Conservation (phyloP, 371 early-diverging fungal genomes). For the Lichtheimia ramosa region DNA sequence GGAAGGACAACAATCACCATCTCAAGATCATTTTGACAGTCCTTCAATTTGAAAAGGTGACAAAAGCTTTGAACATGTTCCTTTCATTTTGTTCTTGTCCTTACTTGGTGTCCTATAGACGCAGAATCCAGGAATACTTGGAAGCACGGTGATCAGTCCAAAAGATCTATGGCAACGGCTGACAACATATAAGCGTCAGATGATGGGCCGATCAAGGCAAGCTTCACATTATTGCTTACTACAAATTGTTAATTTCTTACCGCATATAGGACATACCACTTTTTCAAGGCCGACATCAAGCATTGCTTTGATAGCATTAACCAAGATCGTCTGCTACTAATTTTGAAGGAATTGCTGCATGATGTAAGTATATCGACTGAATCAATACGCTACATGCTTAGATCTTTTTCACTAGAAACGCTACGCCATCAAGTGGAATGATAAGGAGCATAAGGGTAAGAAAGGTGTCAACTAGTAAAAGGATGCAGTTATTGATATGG, state of each 20-base stretch:
- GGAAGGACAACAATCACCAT: constrained; percentile 11
- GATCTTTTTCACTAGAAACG: neutral
- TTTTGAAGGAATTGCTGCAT: constrained; percentile 52
- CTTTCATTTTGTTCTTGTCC: no score
- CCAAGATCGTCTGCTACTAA: constrained; percentile 60
- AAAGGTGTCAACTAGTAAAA: neutral
- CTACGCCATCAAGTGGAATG: neutral
- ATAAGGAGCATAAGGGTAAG: neutral
- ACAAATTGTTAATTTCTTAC: no score
- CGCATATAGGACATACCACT: constrained; percentile 49
- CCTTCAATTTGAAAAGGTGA: neutral
- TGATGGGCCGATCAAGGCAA: neutral
- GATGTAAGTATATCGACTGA: constrained; percentile 30
- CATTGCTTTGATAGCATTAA: constrained; percentile 81
- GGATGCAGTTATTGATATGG: neutral
- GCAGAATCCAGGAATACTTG: neutral
- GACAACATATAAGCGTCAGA: neutral
- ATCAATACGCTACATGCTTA: neutral
- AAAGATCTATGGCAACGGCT: neutral
- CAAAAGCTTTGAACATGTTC: no score
- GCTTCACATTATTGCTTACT: no score
- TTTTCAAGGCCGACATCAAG: constrained; percentile 83
- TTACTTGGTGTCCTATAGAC: neutral
- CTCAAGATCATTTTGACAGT: neutral
- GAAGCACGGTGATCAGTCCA: neutral